Evolutionary conservation across 495 filamentous ascomycete genomes (phyloP).

Genomic region (Trypethelium eluteriae): DNA sequence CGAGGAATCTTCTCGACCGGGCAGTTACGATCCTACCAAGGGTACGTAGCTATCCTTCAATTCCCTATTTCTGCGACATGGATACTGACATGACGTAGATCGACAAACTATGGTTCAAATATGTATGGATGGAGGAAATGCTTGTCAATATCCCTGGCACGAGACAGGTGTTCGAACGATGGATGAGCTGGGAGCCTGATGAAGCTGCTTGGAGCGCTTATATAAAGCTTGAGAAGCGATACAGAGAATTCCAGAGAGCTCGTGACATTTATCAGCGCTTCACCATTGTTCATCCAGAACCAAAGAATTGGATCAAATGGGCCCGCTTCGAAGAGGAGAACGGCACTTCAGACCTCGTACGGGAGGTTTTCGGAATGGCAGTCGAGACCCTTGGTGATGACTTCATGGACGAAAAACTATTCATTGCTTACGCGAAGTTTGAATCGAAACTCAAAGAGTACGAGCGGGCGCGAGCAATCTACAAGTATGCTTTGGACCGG

Average conservation of each 20-base stretch:
- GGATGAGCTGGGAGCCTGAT: constrained; percentile 97
- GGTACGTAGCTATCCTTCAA: constrained; percentile 33
- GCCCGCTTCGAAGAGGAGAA: constrained; percentile 93
- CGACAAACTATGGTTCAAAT: constrained; percentile 97
- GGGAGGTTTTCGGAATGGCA: constrained; percentile 84
- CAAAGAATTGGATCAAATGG: constrained; percentile 98
- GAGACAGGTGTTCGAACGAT: constrained; percentile 90
- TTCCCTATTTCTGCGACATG: background rate
- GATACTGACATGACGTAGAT: background rate
- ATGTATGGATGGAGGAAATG: constrained; percentile 98
- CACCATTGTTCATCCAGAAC: constrained; percentile 88
- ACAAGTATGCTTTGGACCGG: constrained; percentile 91
- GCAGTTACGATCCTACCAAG: constrained; percentile 88
- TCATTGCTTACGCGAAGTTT: constrained; percentile 85
- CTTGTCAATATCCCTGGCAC: constrained; percentile 87
- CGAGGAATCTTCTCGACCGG: constrained; percentile 85
- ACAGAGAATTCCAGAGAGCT: constrained; percentile 79
- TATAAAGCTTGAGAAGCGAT: constrained; percentile 93
- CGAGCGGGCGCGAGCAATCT: constrained; percentile 91
- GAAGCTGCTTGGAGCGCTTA: constrained; percentile 93
- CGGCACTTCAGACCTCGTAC: constrained; percentile 80
- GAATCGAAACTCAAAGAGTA: constrained; percentile 92
- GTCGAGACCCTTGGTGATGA: constrained; percentile 89
- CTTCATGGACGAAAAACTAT: constrained; percentile 93
- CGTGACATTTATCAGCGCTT: constrained; percentile 82